Base-by-base conservation (phyloP, 495 filamentous ascomycete species). In the Trichocladium uniseriatum region DNA sequence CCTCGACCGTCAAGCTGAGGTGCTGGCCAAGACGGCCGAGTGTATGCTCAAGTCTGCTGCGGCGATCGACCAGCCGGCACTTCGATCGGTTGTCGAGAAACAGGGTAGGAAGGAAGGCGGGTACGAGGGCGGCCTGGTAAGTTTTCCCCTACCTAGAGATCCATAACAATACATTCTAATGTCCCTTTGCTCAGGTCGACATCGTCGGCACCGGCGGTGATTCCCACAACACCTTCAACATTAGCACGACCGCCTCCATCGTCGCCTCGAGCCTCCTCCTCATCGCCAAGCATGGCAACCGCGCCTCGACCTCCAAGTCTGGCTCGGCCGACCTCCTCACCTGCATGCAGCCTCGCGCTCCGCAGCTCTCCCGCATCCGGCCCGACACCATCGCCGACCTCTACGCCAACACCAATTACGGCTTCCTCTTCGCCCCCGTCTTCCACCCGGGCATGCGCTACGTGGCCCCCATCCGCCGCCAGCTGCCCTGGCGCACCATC, bases 121-220 rank as follows among this genome's bases (percentile, higher is more conserved):
- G 20, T 98, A 95, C 62, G 62, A 62, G 2, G 84, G 79, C 49
- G 84, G 81, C 19, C 65, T 90, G 56, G 83, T 87, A 63, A 57
- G 75, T 65, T 20, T 16, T 38, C 9, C 2, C 32, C 36, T 9
- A 2, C 11, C 22, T 36, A 31, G 9, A 22, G 37, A 1, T 6
- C 27, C n/a, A 32, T 36, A 19, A 53, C 52, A 47, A 36, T 41
- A 37, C 36, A 19, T 24, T 10, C 20, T 42, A 11, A 14, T 11
- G 5, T 11, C 31, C 31, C 5, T 11, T 32, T 14, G 15, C 18
- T 27, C 52, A 90, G 83, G 91, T 89, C 67, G 94, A 99, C 65
- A 95, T 99, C 58, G 94, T 97, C 38, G 94, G 94, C 58, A 99
- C 94, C 13, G 94, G 94, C 43, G 94, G 94, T 61, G 92, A 97